Evolutionary conservation across 2,329 filamentous ascomycete species (phyloP), one percentile per base, ranked within the genome.

Genomic region (Coleophoma eucalyptorum): DNA sequence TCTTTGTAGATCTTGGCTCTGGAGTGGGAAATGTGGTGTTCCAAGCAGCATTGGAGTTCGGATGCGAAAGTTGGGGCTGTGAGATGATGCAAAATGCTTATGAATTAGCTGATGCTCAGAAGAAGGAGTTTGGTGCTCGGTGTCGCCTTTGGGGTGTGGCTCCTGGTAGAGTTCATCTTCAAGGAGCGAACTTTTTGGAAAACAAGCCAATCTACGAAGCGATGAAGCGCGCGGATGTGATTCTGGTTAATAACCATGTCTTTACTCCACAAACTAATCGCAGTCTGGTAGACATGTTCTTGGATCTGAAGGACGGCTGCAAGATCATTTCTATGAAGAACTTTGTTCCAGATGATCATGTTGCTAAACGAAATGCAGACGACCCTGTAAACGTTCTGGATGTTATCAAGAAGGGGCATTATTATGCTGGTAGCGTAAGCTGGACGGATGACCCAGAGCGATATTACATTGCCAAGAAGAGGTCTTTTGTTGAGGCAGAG

Each of bases 201-300:
- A 88, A 87, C 58, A 67, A 79, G 15, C 76, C 77, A 51, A 90
- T 97, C 45, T 78, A 85, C 53, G 78, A 83, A 20, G 85, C 86
- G 7, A 77, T 99, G 46, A 86, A 87, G 67, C 83, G 86, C 49
- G 93, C 94, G 2, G 94, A 99, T 66, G 92, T 97, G n/a, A 83
- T 99, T 16, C 80, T 99, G 21, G 93, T 97, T 62, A 99, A 99
- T 75, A 99, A 99, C 71, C 92, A 97, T 70, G 94, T 91, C 2
- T 99, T 99, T 70, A 92, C 87, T 5, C 86, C 92, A 13, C 79
- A 86, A 60, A 80, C 97, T 50, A 99, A 97, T 70, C 87, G 90
- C 64, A 82, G 84, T 55, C 76, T 99, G 43, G 83, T 93, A 58
- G 84, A 90, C 61, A 90, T 96, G 74, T 97, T 99, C 64, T 74